These are phyloP conservation scores for Beverwykella pulmonaria DNA, from an alignment of 495 filamentous ascomycete species.

Conservation along the genomic window DNA sequence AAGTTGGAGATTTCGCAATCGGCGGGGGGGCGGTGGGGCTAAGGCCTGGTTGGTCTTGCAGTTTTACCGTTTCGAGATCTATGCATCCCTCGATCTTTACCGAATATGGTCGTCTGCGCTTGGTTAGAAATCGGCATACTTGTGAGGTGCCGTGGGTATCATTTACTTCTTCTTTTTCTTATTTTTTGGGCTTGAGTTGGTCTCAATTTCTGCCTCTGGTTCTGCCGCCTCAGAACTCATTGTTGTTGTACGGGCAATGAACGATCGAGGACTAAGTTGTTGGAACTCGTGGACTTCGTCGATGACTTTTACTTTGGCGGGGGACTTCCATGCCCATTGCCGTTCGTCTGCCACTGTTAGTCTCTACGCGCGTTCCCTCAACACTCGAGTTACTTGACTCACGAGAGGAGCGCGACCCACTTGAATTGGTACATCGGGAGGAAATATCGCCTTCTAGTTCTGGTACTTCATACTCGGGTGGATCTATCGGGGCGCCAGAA, in stretches of 20 bases:
- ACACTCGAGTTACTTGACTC: neutral
- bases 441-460: slow-evolving; percentile 25
- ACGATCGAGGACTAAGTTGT: slow-evolving; percentile 29
- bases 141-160: neutral
- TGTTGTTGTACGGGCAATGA: slow-evolving; percentile 27
- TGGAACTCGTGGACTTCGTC: slow-evolving; percentile 35
- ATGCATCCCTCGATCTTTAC: slow-evolving; percentile 34
- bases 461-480: slow-evolving; percentile 24
- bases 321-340: slow-evolving; percentile 10
- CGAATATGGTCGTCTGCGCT: slow-evolving; percentile 13
- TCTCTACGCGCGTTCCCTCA: neutral
- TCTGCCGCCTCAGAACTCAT: slow-evolving; percentile 16
- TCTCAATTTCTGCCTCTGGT: neutral
- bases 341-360: slow-evolving; percentile 27
- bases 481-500: slow-evolving; percentile 34
- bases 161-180: slow-evolving; percentile 12
- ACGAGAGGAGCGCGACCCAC: slow-evolving; percentile 27
- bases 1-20: slow-evolving; percentile 6
- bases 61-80: slow-evolving; percentile 14
- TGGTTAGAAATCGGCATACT: neutral
- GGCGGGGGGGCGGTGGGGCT: neutral
- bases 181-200: neutral
- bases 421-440: slow-evolving; percentile 25
- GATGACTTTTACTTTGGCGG: slow-evolving; percentile 19
- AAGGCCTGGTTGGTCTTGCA: slow-evolving; percentile 15